These are phyloP conservation scores for Rubus parviflorus DNA, from an alignment of 306 rosid species.

Conservation along the genomic window DNA sequence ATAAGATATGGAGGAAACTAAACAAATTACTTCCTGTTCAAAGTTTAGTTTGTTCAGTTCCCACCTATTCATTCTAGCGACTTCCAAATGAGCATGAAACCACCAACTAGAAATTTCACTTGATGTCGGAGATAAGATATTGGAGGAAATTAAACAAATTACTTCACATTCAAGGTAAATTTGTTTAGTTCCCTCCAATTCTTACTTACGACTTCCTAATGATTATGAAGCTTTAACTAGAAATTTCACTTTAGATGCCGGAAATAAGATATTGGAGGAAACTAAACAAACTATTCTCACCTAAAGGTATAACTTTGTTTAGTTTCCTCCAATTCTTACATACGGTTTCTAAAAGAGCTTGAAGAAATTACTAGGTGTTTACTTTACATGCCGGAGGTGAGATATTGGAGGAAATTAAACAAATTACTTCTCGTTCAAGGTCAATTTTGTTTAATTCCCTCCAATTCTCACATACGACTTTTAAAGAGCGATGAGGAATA, in stretches of 20 bases:
- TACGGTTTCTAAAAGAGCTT: not conserved
- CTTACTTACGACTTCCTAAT: not conserved
- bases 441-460: not conserved
- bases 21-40: too few species aligned
- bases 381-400: not conserved
- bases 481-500: too few species aligned
- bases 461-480: not conserved
- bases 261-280: not conserved
- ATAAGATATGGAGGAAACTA: too few species aligned
- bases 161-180: not conserved
- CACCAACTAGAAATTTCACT: not conserved
- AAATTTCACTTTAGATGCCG: not conserved
- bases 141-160: constrained; percentile 3
- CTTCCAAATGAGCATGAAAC: not conserved
- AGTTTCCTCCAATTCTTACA: not conserved
- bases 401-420: constrained; percentile 10
- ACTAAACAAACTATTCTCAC: not conserved
- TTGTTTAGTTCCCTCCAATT: not conserved
- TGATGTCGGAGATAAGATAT: not conserved
- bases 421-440: not conserved
- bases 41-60: not conserved
- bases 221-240: not conserved
- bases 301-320: not conserved
- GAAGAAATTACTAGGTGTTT: not conserved
- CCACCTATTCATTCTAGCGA: not conserved